Evolutionary conservation across 495 filamentous ascomycete genomes (phyloP), one percentile per base, ranked within the genome.

Genomic region (Penicillium herquei): DNA sequence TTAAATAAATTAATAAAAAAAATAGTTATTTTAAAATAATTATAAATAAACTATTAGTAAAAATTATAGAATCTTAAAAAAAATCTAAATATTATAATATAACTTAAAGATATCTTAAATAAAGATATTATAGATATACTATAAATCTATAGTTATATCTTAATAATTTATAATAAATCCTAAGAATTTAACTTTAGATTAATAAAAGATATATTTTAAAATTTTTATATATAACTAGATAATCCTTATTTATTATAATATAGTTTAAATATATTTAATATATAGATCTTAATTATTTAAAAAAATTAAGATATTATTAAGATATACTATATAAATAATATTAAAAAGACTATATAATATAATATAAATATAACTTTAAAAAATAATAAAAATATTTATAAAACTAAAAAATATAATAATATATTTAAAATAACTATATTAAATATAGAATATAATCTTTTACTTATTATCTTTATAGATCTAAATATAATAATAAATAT

Each of bases 1-100:
- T 32, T 16, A 11, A 8, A 16, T 16, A 6, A 35, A n/a, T n/a
- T n/a, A n/a, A n/a, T 34, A 12, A 49, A 37, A 9, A 35, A 17
- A 16, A 17, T 34, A 49, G 10, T 49, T 13, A 34, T 16, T 17
- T 37, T 49, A 35, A 7, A 34, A 37, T 35, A 34, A 10, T 34
- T 2, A 35, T 18, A 34, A 37, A 34, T 43, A 43, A 43, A 43
- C 12, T 43, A 43, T 6, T 43, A 17, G 18, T 43, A 43, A 17
- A 35, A 49, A n/a, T 49, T 49, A 35, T 13, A 14, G 37, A 49
- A 35, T 3, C 11, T 49, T 35, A 49, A 39, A 51, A 51, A 41
- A 9, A 26, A 7, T 17, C n/a, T 46, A 49, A 9, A 47, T 47
- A 47, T 31, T 47, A 47, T 6, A 47, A 47, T 47, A 47, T 6